Conservation (phyloP, 371 early-diverging fungal species). For the Mucor plumbeus region DNA sequence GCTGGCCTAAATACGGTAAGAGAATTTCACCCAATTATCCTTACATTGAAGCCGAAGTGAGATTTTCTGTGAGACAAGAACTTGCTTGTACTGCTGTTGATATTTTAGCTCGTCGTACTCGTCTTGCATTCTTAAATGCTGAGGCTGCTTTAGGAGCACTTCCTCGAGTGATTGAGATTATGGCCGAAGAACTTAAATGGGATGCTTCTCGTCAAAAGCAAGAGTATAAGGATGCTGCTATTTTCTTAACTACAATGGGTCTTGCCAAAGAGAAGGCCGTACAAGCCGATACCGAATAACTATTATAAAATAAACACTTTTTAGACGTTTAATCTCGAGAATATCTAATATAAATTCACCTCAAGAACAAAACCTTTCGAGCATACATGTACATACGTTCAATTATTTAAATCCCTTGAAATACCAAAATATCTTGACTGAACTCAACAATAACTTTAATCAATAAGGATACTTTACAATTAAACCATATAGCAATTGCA, state of each 20-base stretch:
- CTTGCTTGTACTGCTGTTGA: constrained; percentile 95
- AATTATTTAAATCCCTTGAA: no score
- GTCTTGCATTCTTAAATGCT: constrained; percentile 96
- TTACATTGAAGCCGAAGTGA: constrained; percentile 95
- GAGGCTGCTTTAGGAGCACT: constrained; percentile 89
- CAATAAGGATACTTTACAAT: no score
- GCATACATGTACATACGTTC: neutral
- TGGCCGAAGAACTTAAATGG: constrained; percentile 93
- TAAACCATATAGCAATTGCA: no score
- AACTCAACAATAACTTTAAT: no score
- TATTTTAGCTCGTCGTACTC: constrained; percentile 93
- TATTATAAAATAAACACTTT: constrained; percentile 9
- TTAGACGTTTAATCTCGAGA: neutral
- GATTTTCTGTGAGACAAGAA: constrained; percentile 93
- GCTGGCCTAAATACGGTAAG: constrained; percentile 85
- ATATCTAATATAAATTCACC: no score
- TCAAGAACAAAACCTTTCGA: neutral
- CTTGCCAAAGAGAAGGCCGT: constrained; percentile 43
- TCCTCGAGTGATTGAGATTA: constrained; percentile 89
- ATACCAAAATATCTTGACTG: no score
- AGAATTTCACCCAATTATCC: constrained; percentile 88
- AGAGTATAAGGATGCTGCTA: constrained; percentile 74
- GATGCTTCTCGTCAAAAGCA: constrained; percentile 61
- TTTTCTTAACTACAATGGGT: constrained; percentile 92
- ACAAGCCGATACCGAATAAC: constrained; percentile 10